These are phyloP conservation scores for Exserohilum turcica DNA, from an alignment of 2,329 filamentous ascomycete species.

Conservation along the genomic window DNA sequence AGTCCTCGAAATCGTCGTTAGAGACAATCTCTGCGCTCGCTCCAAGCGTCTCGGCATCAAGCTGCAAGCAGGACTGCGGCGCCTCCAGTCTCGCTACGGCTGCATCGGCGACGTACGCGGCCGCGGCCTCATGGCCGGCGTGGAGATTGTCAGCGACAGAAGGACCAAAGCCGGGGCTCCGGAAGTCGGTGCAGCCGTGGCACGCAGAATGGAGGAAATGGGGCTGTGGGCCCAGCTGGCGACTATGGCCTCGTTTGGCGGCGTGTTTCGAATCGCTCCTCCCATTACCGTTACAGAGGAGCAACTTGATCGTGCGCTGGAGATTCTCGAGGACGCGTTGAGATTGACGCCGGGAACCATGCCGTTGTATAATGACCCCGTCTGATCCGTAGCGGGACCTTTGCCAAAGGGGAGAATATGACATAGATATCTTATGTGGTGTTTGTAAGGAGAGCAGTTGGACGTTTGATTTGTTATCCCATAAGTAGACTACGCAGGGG, in stretches of 20 bases:
- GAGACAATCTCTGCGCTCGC: constrained; percentile 58
- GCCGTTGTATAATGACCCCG: constrained; percentile 39
- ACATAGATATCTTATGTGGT: no score
- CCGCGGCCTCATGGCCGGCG: constrained; percentile 62
- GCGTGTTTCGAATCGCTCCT: constrained; percentile 64
- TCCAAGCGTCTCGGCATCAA: constrained; percentile 53
- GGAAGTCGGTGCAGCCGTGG: constrained; percentile 57
- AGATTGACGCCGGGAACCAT: constrained; percentile 54
- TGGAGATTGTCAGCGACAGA: constrained; percentile 62
- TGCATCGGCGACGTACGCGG: constrained; percentile 68
- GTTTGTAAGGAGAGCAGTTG: no score
- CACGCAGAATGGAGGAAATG: constrained; percentile 55
- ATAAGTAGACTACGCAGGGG: no score
- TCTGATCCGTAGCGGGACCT: no score
- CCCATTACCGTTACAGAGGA: constrained; percentile 61
- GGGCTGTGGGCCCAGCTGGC: constrained; percentile 64
- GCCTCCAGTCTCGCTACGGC: constrained; percentile 57
- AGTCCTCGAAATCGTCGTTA: constrained; percentile 65
- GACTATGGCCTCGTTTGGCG: constrained; percentile 52
- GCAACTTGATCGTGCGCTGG: constrained; percentile 55
- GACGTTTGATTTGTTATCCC: no score
- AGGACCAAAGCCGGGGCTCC: constrained; percentile 55
- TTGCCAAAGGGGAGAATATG: no score
- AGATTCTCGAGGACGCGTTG: constrained; percentile 64
- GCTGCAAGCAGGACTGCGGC: constrained; percentile 56